phyloP scores from a whole-genome alignment of 2,329 filamentous ascomycete genomes.

The Penicillium sp. region DNA sequence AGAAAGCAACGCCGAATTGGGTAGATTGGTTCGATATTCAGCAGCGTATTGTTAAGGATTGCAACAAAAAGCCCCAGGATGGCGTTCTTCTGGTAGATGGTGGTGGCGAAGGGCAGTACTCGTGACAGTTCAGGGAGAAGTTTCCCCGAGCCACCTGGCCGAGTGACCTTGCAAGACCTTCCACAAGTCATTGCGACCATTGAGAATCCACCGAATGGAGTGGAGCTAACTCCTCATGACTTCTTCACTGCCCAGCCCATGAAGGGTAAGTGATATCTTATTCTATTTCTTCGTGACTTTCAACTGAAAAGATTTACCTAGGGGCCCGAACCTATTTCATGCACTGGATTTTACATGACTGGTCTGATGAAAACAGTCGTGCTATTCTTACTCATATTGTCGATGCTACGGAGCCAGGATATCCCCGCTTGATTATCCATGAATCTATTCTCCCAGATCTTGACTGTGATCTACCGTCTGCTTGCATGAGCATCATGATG shows the following conservation, averaged over 20 bases:
- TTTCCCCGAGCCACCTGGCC: not conserved
- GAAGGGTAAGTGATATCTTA: not conserved
- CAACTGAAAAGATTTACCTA: not conserved
- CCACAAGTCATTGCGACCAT: not conserved
- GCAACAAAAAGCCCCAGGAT: not conserved
- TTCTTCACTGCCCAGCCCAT: conserved; percentile 24
- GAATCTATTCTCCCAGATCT: conserved; percentile 26
- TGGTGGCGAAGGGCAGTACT: not conserved
- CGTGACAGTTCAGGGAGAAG: not conserved
- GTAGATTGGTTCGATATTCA: not conserved
- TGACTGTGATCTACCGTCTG: not conserved
- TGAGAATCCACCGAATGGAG: not conserved
- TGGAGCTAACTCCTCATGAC: conserved; percentile 4
- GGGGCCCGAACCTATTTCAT: conserved; percentile 29
- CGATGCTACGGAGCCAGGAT: conserved; percentile 21
- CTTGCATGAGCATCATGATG: conserved; percentile 20
- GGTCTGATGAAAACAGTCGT: conserved; percentile 23
- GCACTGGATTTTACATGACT: conserved; percentile 29
- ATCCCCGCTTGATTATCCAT: conserved; percentile 29
- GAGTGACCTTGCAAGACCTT: not conserved
- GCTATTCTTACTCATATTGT: conserved; percentile 16
- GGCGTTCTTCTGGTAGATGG: not conserved
- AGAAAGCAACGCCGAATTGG: not conserved
- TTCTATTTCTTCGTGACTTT: not conserved
- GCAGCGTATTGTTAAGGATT: not conserved